A percentile compares a stretch with the other conserved stretches of the same genome.
phyloP scores from a whole-genome alignment of 2,329 filamentous ascomycete genomes.

The Trichoderma koningii region DNA sequence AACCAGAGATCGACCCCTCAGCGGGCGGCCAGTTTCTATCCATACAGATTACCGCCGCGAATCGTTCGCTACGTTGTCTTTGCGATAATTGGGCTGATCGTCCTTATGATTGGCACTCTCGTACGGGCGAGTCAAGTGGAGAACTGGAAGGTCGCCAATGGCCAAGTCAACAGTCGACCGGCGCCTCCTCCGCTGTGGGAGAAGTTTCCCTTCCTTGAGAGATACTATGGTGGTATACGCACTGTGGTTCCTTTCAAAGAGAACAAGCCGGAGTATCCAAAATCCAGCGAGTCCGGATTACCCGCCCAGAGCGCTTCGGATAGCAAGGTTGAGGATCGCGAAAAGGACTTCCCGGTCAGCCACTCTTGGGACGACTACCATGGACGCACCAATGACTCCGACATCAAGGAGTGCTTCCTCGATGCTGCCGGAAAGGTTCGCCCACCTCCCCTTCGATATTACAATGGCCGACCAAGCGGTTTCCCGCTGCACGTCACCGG shows the following conservation, averaged over 20 bases:
- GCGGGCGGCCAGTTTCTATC: conserved; percentile 35
- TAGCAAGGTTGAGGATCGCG: conserved; percentile 19
- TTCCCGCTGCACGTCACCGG: conserved; percentile 85
- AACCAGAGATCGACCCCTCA: conserved; percentile 31
- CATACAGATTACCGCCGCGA: conserved; percentile 68
- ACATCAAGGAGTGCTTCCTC: conserved; percentile 76
- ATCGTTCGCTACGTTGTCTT: conserved; percentile 79
- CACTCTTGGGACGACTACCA: conserved; percentile 41
- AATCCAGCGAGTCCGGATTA: conserved; percentile 56
- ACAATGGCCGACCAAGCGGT: conserved; percentile 75
- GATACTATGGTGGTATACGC: conserved; percentile 87
- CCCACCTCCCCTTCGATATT: conserved; percentile 71
- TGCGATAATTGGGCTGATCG: conserved; percentile 65
- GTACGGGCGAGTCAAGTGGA: conserved; percentile 73
- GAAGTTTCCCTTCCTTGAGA: conserved; percentile 77
- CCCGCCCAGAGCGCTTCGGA: conserved; percentile 24
- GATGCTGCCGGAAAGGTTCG: conserved; percentile 65
- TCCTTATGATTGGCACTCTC: conserved; percentile 76
- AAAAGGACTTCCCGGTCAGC: conserved; percentile 36
- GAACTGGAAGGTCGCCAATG: conserved; percentile 63
- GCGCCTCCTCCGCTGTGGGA: conserved; percentile 76
- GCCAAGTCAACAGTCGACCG: conserved; percentile 47
- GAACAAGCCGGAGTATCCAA: conserved; percentile 81
- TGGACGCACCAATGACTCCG: conserved; percentile 46
- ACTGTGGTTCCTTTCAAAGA: conserved; percentile 65